Evolutionary conservation across 108 stramenopile species (phyloP).

Genomic region (Cyclostephanos invisitatus): DNA sequence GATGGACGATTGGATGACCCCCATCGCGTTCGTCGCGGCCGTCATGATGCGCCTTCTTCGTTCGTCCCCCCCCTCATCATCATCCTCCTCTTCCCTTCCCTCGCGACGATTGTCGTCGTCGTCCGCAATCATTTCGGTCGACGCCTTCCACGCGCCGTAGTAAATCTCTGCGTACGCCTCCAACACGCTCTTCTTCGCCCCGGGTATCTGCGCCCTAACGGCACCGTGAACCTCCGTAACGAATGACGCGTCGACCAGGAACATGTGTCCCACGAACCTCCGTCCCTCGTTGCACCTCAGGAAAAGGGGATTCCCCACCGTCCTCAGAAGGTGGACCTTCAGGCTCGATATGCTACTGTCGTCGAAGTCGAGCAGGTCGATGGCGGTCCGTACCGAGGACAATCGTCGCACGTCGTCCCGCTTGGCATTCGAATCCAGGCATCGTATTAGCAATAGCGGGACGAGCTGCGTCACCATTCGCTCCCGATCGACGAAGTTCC

Average conservation of each 20-base stretch:
- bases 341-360: constrained; percentile 72
- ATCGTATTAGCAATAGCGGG: constrained; percentile 64
- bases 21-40: neutral
- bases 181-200: constrained; percentile 62
- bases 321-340: constrained; percentile 59
- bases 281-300: constrained; percentile 67
- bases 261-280: constrained; percentile 72
- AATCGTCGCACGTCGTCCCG: constrained; percentile 83
- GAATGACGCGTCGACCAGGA: constrained; percentile 68
- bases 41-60: too few relatives aligned
- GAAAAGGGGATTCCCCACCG: constrained; percentile 74
- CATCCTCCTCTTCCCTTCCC: constrained; percentile 20
- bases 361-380: constrained; percentile 85
- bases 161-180: constrained; percentile 85
- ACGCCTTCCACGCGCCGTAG: constrained; percentile 83
- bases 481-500: constrained; percentile 70
- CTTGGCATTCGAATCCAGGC: constrained; percentile 50
- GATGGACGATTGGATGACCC: constrained; percentile 48
- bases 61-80: constrained; percentile 7
- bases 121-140: constrained; percentile 14
- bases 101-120: neutral
- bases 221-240: constrained; percentile 69
- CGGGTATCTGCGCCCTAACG: constrained; percentile 64
- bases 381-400: constrained; percentile 67
- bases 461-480: constrained; percentile 76